These are phyloP conservation scores for Amaranthus cruentus DNA, from an alignment of 148 eudicot species.

Conservation along the genomic window DNA sequence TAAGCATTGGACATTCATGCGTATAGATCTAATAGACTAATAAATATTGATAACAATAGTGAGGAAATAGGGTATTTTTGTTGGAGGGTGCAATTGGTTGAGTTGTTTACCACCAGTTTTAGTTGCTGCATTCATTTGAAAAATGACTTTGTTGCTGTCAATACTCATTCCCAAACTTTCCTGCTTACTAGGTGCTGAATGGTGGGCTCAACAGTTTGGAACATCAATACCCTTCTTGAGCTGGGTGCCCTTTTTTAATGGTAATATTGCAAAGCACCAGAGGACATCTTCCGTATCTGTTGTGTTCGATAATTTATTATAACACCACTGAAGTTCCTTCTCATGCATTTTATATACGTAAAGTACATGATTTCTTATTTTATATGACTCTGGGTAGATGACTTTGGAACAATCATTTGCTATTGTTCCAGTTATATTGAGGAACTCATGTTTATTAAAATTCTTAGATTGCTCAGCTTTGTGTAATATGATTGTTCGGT, in stretches of 20 bases:
- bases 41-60: no score
- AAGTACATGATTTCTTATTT: not conserved
- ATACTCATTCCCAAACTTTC: constrained; percentile 5
- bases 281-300: not conserved
- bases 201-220: constrained; percentile 92
- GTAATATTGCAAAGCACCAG: constrained; percentile 25
- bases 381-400: not conserved
- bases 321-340: not conserved
- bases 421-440: not conserved
- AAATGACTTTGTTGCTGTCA: not conserved
- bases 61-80: not conserved
- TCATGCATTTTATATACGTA: not conserved
- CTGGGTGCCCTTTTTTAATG: constrained; percentile 80
- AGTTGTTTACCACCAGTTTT: not conserved
- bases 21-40: no score
- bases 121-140: constrained; percentile 5
- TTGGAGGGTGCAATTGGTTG: not conserved
- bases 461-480: not conserved
- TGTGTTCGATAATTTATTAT: not conserved
- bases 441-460: not conserved
- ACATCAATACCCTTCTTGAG: constrained; percentile 66
- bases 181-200: constrained; percentile 67
- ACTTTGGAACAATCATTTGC: not conserved
- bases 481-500: not conserved
- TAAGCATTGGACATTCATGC: no score